Conservation (phyloP, 2,329 filamentous ascomycete genomes). For the Didymellaceae sp. region DNA sequence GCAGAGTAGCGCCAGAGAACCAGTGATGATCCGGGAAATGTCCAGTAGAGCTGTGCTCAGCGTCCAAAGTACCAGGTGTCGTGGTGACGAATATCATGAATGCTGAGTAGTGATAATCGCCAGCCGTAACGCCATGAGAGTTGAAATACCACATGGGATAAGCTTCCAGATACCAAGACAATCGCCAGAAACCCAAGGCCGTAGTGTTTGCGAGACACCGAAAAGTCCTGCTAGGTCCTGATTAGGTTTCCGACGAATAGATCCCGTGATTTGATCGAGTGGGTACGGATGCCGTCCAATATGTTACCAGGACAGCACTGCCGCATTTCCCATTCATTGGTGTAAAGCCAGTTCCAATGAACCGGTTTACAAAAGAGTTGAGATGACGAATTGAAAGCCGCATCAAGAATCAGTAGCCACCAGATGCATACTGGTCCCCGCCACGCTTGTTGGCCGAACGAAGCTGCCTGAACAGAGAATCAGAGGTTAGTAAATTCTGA, state of each 20-base stretch:
- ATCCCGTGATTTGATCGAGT: conserved; percentile 46
- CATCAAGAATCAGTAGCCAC: conserved; percentile 56
- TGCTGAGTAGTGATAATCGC: conserved; percentile 29
- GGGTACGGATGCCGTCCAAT: conserved; percentile 48
- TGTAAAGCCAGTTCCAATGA: conserved; percentile 39
- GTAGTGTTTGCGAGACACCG: conserved; percentile 33
- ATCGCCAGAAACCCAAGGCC: conserved; percentile 37
- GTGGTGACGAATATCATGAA: conserved; percentile 21
- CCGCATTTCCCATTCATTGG: conserved; percentile 53
- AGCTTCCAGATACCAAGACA: conserved; percentile 39
- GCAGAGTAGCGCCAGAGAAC: conserved; percentile 35
- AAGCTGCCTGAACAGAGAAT: conserved; percentile 56
- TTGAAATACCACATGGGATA: conserved; percentile 37
- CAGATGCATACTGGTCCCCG: conserved; percentile 55
- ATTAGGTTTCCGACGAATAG: conserved; percentile 43
- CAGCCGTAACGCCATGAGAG: conserved; percentile 31
- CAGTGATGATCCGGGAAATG: conserved; percentile 37
- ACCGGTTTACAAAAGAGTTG: conserved; percentile 48
- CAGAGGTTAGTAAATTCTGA: conserved; percentile 55
- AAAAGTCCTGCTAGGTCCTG: conserved; percentile 43
- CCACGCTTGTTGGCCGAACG: conserved; percentile 60
- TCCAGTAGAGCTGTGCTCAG: conserved; percentile 38
- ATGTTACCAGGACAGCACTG: conserved; percentile 50
- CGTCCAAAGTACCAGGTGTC: conserved; percentile 28
- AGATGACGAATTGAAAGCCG: conserved; percentile 50